Evolutionary conservation across 2,329 filamentous ascomycete species (phyloP).

Genomic region (Periglandula ipomoeae): DNA sequence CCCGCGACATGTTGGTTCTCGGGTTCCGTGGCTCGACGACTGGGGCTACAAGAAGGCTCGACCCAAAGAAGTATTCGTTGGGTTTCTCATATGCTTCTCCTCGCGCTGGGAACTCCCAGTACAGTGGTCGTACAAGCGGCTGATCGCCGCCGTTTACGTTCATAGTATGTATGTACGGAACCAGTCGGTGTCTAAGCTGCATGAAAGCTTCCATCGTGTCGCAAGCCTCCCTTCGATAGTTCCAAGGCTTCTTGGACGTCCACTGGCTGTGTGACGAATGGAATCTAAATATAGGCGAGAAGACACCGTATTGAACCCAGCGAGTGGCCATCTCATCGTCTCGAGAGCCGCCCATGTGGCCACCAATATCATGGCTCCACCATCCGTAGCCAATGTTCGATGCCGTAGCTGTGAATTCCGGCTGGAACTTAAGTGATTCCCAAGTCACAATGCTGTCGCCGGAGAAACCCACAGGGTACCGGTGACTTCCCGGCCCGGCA

Average conservation of each 20-base stretch:
- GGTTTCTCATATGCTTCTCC: constrained; percentile 45
- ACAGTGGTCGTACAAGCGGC: constrained; percentile 50
- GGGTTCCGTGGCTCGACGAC: constrained; percentile 40
- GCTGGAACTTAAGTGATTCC: constrained; percentile 54
- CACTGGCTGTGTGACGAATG: constrained; percentile 50
- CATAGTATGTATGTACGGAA: constrained; percentile 52
- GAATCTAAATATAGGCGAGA: constrained; percentile 50
- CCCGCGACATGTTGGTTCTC: constrained; percentile 34
- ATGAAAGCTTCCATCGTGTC: constrained; percentile 39
- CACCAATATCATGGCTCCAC: constrained; percentile 63
- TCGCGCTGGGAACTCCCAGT: constrained; percentile 45
- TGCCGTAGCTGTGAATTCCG: constrained; percentile 56
- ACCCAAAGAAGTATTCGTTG: constrained; percentile 52
- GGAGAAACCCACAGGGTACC: constrained; percentile 56
- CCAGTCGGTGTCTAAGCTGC: constrained; percentile 44
- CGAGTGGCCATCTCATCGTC: constrained; percentile 50
- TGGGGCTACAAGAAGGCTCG: constrained; percentile 44
- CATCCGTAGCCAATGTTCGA: constrained; percentile 60
- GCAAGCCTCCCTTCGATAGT: constrained; percentile 28
- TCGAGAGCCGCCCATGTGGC: constrained; percentile 45
- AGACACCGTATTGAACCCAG: constrained; percentile 54
- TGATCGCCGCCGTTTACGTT: constrained; percentile 37
- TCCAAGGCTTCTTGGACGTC: constrained; percentile 54
- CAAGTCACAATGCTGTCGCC: constrained; percentile 52
- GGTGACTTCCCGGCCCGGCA: constrained; percentile 51